Percentiles rank a stretch among this genome's conserved stretches.
phyloP scores from a whole-genome alignment of 2,329 filamentous ascomycete genomes.

The Sporothrix mexicana region DNA sequence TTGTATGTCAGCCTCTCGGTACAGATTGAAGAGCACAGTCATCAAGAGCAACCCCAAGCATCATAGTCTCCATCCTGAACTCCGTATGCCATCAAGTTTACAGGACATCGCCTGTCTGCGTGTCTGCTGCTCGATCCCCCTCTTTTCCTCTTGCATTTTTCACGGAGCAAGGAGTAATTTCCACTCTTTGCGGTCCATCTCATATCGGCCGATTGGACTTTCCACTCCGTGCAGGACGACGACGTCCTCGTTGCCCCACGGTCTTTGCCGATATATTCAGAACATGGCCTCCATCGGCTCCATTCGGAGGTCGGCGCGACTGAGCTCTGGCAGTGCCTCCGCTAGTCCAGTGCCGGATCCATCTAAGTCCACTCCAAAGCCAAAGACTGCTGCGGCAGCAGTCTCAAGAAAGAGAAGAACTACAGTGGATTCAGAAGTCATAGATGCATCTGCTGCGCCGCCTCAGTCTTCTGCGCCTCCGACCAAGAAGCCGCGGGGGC shows the following conservation, averaged over 20 bases:
- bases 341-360: constrained; percentile 27
- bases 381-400: constrained; percentile 37
- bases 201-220: neutral
- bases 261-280: neutral
- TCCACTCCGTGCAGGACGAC: constrained; percentile 21
- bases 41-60: neutral
- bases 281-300: constrained; percentile 43
- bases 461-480: constrained; percentile 35
- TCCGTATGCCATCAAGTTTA: neutral
- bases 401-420: constrained; percentile 4
- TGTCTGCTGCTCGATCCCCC: neutral
- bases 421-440: neutral
- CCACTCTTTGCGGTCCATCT: neutral
- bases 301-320: constrained; percentile 48
- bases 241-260: constrained; percentile 1
- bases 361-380: neutral
- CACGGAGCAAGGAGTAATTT: neutral
- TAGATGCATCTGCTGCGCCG: neutral
- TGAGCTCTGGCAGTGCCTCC: constrained; percentile 46
- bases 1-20: neutral
- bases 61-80: neutral
- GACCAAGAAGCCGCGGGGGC: constrained; percentile 42
- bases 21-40: neutral
- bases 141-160: neutral
- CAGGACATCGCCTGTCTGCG: neutral